Percentiles rank a stretch among this genome's conserved stretches.
Evolutionary conservation across 2,329 filamentous ascomycete species (phyloP).

Genomic region (Bimuria novae-zelandiae): DNA sequence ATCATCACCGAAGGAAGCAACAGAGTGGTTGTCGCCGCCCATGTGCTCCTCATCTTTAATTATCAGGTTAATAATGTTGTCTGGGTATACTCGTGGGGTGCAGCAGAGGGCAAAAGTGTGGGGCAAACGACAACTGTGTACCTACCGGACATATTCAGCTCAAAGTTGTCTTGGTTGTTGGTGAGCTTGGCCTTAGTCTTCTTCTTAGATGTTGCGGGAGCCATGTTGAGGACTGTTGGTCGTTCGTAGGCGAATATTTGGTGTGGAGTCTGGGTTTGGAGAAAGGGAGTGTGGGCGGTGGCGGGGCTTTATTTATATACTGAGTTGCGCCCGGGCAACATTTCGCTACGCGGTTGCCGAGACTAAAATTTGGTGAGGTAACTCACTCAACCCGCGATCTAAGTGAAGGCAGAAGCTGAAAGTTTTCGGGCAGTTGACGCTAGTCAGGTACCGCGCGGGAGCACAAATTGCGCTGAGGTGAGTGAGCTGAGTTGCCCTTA

Average conservation of each 20-base stretch:
- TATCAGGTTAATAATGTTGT: neutral
- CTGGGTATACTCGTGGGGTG: neutral
- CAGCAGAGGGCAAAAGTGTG: neutral
- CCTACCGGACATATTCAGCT: constrained; percentile 19
- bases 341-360: neutral
- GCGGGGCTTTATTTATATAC: neutral
- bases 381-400: neutral
- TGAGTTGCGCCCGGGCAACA: neutral
- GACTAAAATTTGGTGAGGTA: neutral
- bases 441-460: neutral
- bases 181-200: too few species aligned
- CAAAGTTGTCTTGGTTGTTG: too few species aligned
- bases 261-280: neutral
- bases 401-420: neutral
- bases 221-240: neutral
- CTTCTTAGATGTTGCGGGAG: constrained; percentile 11
- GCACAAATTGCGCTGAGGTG: neutral
- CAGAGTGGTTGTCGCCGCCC: neutral
- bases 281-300: too few species aligned
- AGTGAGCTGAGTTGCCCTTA: neutral
- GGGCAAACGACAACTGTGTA: neutral
- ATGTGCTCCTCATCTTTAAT: neutral
- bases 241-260: neutral
- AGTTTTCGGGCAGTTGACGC: neutral
- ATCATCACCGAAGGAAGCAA: neutral